Evolutionary conservation across 2,329 filamentous ascomycete species (phyloP).

Genomic region (Pestalotiopsis sp.): DNA sequence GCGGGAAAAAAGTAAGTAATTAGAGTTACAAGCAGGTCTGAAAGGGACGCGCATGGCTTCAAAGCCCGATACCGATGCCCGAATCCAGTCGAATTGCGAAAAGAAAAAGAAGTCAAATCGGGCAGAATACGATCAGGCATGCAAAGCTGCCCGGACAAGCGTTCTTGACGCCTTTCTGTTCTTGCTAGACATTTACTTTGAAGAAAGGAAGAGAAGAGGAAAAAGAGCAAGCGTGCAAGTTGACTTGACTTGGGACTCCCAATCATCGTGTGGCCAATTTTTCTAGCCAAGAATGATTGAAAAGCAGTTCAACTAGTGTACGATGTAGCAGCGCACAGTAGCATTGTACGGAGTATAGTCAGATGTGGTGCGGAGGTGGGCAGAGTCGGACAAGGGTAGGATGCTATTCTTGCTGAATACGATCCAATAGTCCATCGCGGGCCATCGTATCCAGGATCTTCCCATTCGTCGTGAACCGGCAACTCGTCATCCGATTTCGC

Average conservation of each 20-base stretch:
- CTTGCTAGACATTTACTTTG: too few relatives aligned
- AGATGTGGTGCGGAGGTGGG: not conserved
- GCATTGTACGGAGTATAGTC: not conserved
- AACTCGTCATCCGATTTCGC: not conserved
- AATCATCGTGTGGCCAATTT: too few relatives aligned
- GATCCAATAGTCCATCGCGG: not conserved
- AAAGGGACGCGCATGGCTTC: not conserved
- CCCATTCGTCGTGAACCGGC: not conserved
- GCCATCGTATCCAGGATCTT: not conserved
- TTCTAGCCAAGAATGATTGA: not conserved
- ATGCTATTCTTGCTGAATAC: not conserved
- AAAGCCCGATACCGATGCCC: not conserved
- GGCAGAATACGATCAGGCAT: not conserved
- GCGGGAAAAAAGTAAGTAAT: not conserved
- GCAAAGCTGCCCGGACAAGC: not conserved
- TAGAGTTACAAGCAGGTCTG: not conserved
- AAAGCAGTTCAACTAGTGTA: not conserved
- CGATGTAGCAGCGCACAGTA: not conserved
- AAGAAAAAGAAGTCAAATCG: not conserved
- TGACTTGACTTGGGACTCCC: too few relatives aligned
- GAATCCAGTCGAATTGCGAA: not conserved
- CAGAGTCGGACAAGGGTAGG: not conserved
- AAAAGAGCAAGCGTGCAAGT: too few relatives aligned
- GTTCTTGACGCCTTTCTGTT: not conserved
- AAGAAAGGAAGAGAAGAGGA: too few relatives aligned